Conservation (phyloP, 1,284 basidiomycete species). For the Trametes versicolor region DNA sequence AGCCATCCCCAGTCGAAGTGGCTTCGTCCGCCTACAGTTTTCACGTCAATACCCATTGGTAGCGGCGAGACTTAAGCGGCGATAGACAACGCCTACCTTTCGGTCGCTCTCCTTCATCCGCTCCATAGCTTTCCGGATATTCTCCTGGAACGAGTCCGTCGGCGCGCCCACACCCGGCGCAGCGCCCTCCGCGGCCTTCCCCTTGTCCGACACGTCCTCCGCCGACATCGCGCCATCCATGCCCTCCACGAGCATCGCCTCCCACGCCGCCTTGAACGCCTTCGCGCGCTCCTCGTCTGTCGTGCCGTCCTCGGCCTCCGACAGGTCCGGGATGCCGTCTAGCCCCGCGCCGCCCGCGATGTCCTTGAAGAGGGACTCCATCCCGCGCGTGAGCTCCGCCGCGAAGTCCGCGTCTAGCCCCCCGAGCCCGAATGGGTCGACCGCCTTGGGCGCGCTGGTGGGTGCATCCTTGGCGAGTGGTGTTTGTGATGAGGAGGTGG, state of each 20-base stretch:
- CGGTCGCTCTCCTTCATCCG: constrained; percentile 81
- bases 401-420: constrained; percentile 67
- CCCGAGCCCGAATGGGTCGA: constrained; percentile 43
- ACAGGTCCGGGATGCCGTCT: constrained; percentile 56
- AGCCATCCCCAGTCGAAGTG: constrained; percentile 44
- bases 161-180: constrained; percentile 23
- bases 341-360: constrained; percentile 50
- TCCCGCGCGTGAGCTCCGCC: constrained; percentile 79
- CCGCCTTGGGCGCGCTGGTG: constrained; percentile 22
- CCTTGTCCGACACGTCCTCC: constrained; percentile 39
- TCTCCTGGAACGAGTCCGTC: constrained; percentile 75
- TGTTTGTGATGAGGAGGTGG: constrained; percentile 10
- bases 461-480: constrained; percentile 9
- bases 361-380: constrained; percentile 87
- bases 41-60: not conserved
- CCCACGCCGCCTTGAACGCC: constrained; percentile 75
- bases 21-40: constrained; percentile 45
- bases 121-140: constrained; percentile 83
- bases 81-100: constrained; percentile 39
- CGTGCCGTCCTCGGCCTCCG: constrained; percentile 47
- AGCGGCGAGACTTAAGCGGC: not conserved
- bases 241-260: constrained; percentile 78
- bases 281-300: constrained; percentile 53
- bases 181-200: constrained; percentile 33
- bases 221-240: constrained; percentile 61